Conservation (phyloP, 1,284 basidiomycete species). For the Xerocomus amazonicus region DNA sequence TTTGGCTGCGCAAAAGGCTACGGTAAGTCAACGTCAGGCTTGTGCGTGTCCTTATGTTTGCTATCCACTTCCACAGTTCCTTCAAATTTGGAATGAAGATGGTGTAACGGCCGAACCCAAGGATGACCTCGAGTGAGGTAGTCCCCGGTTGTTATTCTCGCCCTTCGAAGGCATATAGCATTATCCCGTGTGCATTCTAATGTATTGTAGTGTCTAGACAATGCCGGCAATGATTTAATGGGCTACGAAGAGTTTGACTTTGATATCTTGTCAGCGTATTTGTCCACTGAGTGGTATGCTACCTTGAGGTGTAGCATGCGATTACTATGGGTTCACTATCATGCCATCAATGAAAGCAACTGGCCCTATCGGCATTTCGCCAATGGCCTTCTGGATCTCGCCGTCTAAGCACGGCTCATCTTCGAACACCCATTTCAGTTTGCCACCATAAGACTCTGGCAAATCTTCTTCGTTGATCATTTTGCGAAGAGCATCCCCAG, state of each 20-base stretch:
- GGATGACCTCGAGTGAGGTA: slow-evolving; percentile 38
- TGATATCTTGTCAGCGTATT: too few species aligned
- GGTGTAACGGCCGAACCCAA: slow-evolving; percentile 70
- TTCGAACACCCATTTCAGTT: slow-evolving; percentile 62
- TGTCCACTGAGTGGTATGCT: too few species aligned
- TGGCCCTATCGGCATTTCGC: slow-evolving; percentile 51
- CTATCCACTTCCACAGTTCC: slow-evolving; percentile 47
- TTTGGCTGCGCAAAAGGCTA: slow-evolving; percentile 50
- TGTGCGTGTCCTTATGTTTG: neutral
- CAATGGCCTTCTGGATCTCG: slow-evolving; percentile 39
- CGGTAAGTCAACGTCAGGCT: slow-evolving; percentile 40
- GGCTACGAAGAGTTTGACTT: neutral
- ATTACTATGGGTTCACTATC: slow-evolving; percentile 21
- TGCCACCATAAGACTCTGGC: slow-evolving; percentile 65
- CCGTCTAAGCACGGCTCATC: slow-evolving; percentile 60
- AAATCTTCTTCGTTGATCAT: slow-evolving; percentile 56
- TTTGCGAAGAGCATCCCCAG: slow-evolving; percentile 46
- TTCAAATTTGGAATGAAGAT: slow-evolving; percentile 78
- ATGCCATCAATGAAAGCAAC: slow-evolving; percentile 45
- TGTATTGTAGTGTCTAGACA: slow-evolving; percentile 25
- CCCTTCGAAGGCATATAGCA: slow-evolving; percentile 20
- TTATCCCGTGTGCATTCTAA: slow-evolving; percentile 29
- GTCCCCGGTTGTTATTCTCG: neutral
- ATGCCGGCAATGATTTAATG: slow-evolving; percentile 14
- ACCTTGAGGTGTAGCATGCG: neutral